Evolutionary conservation across 2,329 filamentous ascomycete species (phyloP).

Genomic region (Aureobasidium sp.): DNA sequence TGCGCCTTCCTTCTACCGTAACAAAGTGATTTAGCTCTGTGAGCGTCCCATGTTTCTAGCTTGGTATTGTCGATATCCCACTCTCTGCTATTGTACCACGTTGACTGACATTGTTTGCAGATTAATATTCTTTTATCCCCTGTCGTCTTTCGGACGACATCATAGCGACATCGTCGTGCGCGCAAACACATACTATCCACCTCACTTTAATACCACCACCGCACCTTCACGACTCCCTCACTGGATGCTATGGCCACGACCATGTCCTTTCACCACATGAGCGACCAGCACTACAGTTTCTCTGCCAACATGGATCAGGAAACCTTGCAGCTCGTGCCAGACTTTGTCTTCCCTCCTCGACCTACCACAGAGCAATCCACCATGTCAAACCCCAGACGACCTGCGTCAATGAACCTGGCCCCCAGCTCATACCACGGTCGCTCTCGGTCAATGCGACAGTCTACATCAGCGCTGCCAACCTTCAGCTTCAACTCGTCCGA

Average conservation of each 20-base stretch:
- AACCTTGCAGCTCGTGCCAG: constrained; percentile 34
- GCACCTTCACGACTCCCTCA: neutral
- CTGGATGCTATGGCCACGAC: constrained; percentile 9
- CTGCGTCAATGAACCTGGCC: constrained; percentile 26
- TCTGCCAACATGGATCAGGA: constrained; percentile 2
- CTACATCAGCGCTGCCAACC: constrained; percentile 35
- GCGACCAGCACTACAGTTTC: constrained; percentile 5
- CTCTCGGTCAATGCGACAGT: constrained; percentile 29
- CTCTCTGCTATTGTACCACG: neutral
- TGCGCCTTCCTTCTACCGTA: constrained; percentile 6
- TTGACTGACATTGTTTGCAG: neutral
- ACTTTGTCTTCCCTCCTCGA: constrained; percentile 40
- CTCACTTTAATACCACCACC: neutral
- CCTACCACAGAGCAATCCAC: constrained; percentile 20
- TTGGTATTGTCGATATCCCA: neutral
- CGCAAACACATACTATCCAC: neutral
- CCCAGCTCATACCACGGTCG: constrained; percentile 31
- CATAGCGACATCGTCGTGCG: constrained; percentile 4
- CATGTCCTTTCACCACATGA: constrained; percentile 4
- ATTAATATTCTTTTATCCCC: neutral
- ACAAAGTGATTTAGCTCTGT: constrained; percentile 10
- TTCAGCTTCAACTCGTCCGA: constrained; percentile 41
- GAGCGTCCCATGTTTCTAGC: constrained; percentile 9
- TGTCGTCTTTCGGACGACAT: neutral
- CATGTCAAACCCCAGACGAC: constrained; percentile 16